Evolutionary conservation across 371 early-diverging fungal species (phyloP), one percentile per base, ranked within the genome.

Genomic region (Rhizomucor pusillus): DNA sequence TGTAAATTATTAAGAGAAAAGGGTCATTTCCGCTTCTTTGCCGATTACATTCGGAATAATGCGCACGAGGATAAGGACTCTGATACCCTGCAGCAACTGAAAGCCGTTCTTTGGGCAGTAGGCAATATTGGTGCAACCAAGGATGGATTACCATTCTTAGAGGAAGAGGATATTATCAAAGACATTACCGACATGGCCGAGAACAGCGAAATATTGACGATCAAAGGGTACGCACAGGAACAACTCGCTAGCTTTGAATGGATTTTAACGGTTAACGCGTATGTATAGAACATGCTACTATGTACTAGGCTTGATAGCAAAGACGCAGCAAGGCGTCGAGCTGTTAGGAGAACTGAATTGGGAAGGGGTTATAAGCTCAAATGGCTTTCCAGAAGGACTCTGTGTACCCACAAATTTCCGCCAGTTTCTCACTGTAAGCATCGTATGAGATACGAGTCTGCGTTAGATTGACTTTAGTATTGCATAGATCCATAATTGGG

Each of bases 101-200:
- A 92, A 54, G 83, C 91, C 1, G 81, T 84, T 2, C 59, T 92
- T 0, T 92, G 92, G 93, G 89, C 92, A 0, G 70, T 90, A 50
- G 91, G 92, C 4, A 82, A 90, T 55, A 89, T 93, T 57, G 94
- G 92, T 0, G 71, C 91, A 0, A 83, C 86, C 0, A 69, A 66
- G 9, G 77, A 76, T 35, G 94, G 94, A 0, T 53, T 90, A 7
- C 76, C 84, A 2, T 86, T 91, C 47, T 57, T 93, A 34, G 77
- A 83, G 22, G 83, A 89, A 53, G 87, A 82, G 44, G 81, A 89
- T 41, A 62, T 90, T 52, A 75, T 92, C 16, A 75, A 81, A 43
- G 82, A 88, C 57, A 88, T 94, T 36, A 80, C 86, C 0, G 64
- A 70, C 20, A 76, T 93, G 59, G 90, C 90, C 1, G 79, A 87